phyloP scores from a whole-genome alignment of 306 rosid genomes.

The Cicer judaicum region DNA sequence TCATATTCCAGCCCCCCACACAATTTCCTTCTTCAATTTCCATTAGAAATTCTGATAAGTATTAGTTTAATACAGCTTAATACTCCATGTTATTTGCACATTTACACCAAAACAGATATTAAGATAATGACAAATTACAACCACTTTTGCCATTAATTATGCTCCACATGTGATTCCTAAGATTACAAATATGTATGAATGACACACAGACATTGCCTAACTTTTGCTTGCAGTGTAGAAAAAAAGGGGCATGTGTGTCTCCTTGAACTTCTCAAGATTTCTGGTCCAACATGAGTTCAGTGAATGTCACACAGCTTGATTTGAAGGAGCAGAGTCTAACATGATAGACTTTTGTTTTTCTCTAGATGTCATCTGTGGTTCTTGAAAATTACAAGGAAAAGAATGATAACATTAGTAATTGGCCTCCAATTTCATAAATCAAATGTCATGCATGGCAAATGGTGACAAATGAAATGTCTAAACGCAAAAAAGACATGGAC shows the following conservation, averaged over 20 bases:
- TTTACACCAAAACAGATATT: slow-evolving; percentile 31
- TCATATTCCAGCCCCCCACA: not conserved
- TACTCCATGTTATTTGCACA: not conserved
- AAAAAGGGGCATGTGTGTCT: slow-evolving; percentile 24
- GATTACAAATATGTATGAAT: slow-evolving; percentile 40
- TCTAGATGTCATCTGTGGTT: slow-evolving; percentile 58
- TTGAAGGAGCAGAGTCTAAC: slow-evolving; percentile 45
- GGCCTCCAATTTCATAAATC: slow-evolving; percentile 27
- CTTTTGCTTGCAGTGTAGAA: slow-evolving; percentile 10
- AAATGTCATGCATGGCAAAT: slow-evolving; percentile 18
- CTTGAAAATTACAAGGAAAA: slow-evolving; percentile 48
- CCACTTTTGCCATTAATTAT: slow-evolving; percentile 13
- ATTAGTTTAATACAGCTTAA: not conserved
- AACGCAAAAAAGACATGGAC: slow-evolving; percentile 2
- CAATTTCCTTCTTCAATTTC: not conserved
- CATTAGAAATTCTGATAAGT: slow-evolving; percentile 27
- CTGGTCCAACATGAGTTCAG: slow-evolving; percentile 12
- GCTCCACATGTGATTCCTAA: slow-evolving; percentile 34
- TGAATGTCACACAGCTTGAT: slow-evolving; percentile 48
- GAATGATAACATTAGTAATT: slow-evolving; percentile 29
- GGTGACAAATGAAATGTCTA: slow-evolving; percentile 26
- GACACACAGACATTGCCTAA: slow-evolving; percentile 30
- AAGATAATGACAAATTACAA: slow-evolving; percentile 42
- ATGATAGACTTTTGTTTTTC: slow-evolving; percentile 52
- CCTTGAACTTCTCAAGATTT: slow-evolving; percentile 31